Conservation (phyloP, 169 alveolate genomes). For the Eimeria brunetti region DNA sequence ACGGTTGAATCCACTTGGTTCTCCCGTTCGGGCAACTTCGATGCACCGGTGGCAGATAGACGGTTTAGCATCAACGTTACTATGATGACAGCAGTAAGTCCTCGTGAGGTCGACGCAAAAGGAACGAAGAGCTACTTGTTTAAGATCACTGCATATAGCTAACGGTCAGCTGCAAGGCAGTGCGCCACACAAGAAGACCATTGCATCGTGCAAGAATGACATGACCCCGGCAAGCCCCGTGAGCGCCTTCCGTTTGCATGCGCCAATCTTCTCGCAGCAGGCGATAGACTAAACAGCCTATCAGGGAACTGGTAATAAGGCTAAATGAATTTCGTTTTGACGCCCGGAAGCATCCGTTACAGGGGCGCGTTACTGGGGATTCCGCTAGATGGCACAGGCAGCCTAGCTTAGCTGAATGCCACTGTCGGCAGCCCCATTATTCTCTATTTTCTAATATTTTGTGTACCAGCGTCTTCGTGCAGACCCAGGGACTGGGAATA, state of each 20-base stretch:
- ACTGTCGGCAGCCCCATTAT: conserved; percentile 1
- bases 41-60: not conserved
- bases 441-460: not conserved
- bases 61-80: not conserved
- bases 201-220: conserved; percentile 22
- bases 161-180: not conserved
- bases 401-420: not conserved
- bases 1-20: not conserved
- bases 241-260: conserved; percentile 9
- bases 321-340: not conserved
- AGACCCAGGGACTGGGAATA: not conserved
- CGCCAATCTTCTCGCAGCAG: not conserved
- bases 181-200: conserved; percentile 3
- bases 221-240: conserved; percentile 34
- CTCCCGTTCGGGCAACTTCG: not conserved
- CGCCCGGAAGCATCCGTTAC: not conserved
- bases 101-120: not conserved
- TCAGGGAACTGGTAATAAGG: not conserved
- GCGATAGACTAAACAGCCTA: not conserved
- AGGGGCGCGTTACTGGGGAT: not conserved
- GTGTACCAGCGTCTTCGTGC: not conserved
- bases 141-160: not conserved
- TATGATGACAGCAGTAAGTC: not conserved
- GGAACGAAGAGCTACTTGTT: not conserved
- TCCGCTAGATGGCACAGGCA: not conserved